These are phyloP conservation scores for Solanum boliviense DNA, from an alignment of 257 asterid species.

Conservation along the genomic window DNA sequence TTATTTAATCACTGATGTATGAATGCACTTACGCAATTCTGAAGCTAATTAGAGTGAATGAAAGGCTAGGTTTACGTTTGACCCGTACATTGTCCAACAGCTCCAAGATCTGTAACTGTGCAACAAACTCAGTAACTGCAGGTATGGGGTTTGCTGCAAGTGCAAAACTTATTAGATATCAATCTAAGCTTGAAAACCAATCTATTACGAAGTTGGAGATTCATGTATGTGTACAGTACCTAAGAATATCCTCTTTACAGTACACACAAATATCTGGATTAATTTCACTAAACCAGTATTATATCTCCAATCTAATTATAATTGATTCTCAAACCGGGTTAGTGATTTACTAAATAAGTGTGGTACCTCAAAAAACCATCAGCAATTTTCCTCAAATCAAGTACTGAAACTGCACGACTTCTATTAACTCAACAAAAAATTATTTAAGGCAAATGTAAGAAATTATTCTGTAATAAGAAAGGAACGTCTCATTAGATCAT, in stretches of 20 bases:
- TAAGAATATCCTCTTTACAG: neutral
- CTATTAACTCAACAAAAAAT: neutral
- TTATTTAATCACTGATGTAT: neutral
- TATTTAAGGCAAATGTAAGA: neutral
- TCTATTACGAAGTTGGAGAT: neutral
- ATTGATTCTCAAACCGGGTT: neutral
- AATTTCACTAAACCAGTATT: conserved; percentile 14
- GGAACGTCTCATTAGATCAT: neutral
- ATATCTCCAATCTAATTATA: neutral
- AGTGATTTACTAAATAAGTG: neutral
- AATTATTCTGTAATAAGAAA: neutral
- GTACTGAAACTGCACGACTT: neutral
- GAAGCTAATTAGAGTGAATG: neutral
- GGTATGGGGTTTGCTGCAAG: conserved; percentile 56
- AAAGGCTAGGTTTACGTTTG: neutral
- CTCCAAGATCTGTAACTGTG: conserved; percentile 87
- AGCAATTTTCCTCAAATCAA: neutral
- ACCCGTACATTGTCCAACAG: conserved; percentile 68
- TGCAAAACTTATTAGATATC: neutral
- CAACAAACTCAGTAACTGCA: conserved; percentile 73
- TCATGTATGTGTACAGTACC: neutral
- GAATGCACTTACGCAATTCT: neutral
- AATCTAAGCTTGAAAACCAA: neutral
- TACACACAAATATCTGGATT: neutral
- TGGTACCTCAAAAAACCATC: neutral